phyloP scores from a whole-genome alignment of 768 basidiomycete genomes.

The Pholiota microspora region DNA sequence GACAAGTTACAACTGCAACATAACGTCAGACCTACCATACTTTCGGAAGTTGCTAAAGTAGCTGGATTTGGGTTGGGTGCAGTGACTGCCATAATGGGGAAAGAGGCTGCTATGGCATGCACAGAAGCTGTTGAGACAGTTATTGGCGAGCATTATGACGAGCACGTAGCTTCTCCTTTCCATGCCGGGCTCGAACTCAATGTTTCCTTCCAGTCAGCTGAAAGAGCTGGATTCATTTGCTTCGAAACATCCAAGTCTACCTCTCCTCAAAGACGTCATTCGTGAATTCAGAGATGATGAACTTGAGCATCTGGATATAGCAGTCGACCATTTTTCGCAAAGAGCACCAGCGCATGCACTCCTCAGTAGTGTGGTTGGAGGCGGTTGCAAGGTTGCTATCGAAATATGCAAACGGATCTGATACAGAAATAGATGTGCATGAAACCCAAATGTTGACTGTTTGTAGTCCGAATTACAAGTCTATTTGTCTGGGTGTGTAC shows the following conservation, averaged over 20 bases:
- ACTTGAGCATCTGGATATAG: slow-evolving; percentile 89
- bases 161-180: slow-evolving; percentile 55
- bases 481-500: background rate
- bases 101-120: slow-evolving; percentile 96
- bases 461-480: background rate
- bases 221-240: slow-evolving; percentile 65
- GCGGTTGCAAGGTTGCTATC: slow-evolving; percentile 88
- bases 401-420: slow-evolving; percentile 83
- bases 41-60: slow-evolving; percentile 82
- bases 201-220: slow-evolving; percentile 61
- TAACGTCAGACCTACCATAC: slow-evolving; percentile 74
- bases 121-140: slow-evolving; percentile 98
- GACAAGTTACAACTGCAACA: slow-evolving; percentile 84
- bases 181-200: background rate
- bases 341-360: slow-evolving; percentile 90
- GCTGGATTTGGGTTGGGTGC: slow-evolving; percentile 88
- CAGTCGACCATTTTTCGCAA: slow-evolving; percentile 85
- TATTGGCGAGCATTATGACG: slow-evolving; percentile 97
- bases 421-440: slow-evolving; percentile 9
- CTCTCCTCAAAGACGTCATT: slow-evolving; percentile 68
- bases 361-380: slow-evolving; percentile 79
- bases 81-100: slow-evolving; percentile 82
- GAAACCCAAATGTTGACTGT: background rate
- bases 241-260: slow-evolving; percentile 73
- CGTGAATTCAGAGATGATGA: slow-evolving; percentile 92